Percentiles rank a stretch among this genome's conserved stretches.
phyloP scores from a whole-genome alignment of 176 grass and related monocot genomes.

The Oryza australiensis region DNA sequence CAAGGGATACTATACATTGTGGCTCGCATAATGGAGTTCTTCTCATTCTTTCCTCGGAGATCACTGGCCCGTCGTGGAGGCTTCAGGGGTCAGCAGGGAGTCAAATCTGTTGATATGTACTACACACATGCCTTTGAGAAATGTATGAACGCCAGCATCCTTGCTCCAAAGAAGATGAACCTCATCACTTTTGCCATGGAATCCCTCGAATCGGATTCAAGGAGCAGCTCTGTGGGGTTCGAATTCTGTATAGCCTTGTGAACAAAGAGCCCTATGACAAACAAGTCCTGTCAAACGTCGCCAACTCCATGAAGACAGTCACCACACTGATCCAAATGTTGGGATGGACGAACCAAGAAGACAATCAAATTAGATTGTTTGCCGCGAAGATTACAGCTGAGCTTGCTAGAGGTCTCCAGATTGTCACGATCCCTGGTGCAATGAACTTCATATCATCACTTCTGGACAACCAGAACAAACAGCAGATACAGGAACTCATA shows the following conservation, averaged over 20 bases:
- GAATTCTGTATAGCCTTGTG: background rate
- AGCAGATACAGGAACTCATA: background rate
- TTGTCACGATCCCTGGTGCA: background rate
- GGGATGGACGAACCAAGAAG: background rate
- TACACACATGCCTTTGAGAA: constrained; percentile 1
- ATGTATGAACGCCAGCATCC: background rate
- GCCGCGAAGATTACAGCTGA: background rate
- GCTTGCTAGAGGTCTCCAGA: background rate
- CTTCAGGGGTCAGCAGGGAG: background rate
- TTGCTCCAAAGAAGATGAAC: constrained; percentile 1
- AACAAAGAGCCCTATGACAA: background rate
- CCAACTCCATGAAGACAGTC: background rate
- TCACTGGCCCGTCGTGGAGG: background rate
- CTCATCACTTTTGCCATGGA: constrained; percentile 4
- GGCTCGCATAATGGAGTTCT: background rate
- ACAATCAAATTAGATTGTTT: background rate
- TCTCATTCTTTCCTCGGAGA: constrained; percentile 2
- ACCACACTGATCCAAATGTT: background rate
- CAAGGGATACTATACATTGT: constrained; percentile 15
- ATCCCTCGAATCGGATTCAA: background rate
- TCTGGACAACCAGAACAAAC: background rate
- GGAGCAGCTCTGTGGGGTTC: constrained; percentile 5
- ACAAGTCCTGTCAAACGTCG: background rate
- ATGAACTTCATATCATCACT: constrained; percentile 20
- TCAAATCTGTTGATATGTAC: constrained; percentile 1